Percentiles rank a stretch among this genome's conserved stretches.
phyloP scores from a whole-genome alignment of 23 red algal genomes.

The Gracilaria domingensis region DNA sequence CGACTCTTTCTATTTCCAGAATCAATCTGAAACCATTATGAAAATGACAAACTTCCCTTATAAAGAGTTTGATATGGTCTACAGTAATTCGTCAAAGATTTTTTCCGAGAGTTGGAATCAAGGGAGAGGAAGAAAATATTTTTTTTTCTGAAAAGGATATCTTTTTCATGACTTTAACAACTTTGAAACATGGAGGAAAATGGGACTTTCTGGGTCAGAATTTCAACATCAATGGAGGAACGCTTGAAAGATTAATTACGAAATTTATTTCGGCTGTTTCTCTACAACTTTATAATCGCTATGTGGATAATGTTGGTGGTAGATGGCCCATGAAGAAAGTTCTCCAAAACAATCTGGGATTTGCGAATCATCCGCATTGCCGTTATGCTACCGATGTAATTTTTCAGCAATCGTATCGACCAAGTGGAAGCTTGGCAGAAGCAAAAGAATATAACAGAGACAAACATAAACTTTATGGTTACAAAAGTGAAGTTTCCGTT shows the following conservation, averaged over 20 bases:
- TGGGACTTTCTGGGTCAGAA: neutral
- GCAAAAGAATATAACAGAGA: constrained; percentile 4
- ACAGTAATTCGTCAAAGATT: neutral
- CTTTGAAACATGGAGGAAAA: neutral
- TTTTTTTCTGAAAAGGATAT: constrained; percentile 3
- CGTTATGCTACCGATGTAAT: constrained; percentile 38
- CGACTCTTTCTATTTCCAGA: neutral
- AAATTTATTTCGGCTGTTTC: neutral
- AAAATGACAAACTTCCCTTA: constrained; percentile 9
- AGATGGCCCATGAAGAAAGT: constrained; percentile 25
- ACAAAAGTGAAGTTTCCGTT: constrained; percentile 16
- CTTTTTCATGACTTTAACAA: constrained; percentile 27
- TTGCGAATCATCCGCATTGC: neutral
- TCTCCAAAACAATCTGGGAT: neutral
- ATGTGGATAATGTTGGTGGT: neutral
- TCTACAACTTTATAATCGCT: neutral
- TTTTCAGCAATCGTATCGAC: constrained; percentile 25
- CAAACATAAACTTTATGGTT: constrained; percentile 34
- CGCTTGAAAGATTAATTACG: constrained; percentile 1
- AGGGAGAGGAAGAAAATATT: neutral
- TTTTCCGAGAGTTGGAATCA: neutral
- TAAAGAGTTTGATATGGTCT: neutral
- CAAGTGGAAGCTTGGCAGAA: constrained; percentile 4
- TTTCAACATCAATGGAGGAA: neutral
- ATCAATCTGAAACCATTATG: neutral